Base-by-base conservation (phyloP, 129 eudicot genomes). In the Smallanthus sonchifolius region DNA sequence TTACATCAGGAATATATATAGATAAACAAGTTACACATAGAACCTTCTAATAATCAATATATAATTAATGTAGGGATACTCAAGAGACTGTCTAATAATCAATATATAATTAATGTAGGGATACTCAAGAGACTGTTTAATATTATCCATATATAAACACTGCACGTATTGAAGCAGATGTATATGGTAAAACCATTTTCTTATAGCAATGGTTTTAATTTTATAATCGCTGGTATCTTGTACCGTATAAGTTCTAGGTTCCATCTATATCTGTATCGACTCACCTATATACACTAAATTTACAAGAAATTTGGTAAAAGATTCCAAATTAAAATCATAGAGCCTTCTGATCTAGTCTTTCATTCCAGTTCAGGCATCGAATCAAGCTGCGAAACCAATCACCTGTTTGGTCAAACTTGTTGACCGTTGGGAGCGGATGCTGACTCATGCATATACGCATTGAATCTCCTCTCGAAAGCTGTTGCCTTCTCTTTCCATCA, bases 401-500 rank as follows among this genome's bases (percentile, higher is more conserved):
- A 16, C 97, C 97, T 3, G 99, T 95, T 79, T 95, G 99, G 73
- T 95, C 99, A 36, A 80, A 85, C 85, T 95, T 95, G 82, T 95
- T 95, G 72, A 95, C 96, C 0, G 97, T 95, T 40, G 99, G 99
- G 77, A 95, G 96, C 8, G 99, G 99, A 85, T 95, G 97, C 83
- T 88, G 86, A 70, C 99, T 95, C 99, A 95, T 95, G 35, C 67
- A 75, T 84, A 95, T 91, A 42, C 97, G 82, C 35, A 95, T 85
- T 16, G 99, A 95, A 73, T 95, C 96, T 72, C 99, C 99, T 79
- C 99, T 87, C 0, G 99, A 95, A 40, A 95, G 97, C 74, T 95
- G 99, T 72, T 95, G 99, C 83, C 99, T 91, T 84, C 99, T 91
- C 90, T 95, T 95, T 63, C 99, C 99, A 81, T 95, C 99, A 54